phyloP scores from a whole-genome alignment of 176 grass and related monocot genomes.

The Aechmea fasciata region DNA sequence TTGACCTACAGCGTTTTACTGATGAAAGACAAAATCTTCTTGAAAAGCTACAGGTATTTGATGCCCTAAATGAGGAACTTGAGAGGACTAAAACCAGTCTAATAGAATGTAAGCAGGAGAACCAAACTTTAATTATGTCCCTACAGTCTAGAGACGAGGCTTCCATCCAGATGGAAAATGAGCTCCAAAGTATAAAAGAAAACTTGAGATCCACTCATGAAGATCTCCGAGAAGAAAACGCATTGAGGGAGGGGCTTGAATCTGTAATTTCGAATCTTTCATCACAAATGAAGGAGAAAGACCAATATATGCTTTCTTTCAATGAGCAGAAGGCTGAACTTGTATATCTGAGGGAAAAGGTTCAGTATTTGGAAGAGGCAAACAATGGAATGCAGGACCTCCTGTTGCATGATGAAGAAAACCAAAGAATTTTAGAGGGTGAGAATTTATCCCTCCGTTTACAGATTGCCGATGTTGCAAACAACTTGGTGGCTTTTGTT shows the following conservation, averaged over 20 bases:
- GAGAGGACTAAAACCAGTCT: constrained; percentile 20
- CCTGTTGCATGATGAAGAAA: constrained; percentile 53
- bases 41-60: constrained; percentile 21
- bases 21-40: constrained; percentile 25
- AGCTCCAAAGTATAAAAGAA: constrained; percentile 36
- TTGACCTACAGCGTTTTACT: constrained; percentile 34
- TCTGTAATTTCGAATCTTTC: constrained; percentile 47
- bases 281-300: constrained; percentile 57
- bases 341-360: constrained; percentile 34
- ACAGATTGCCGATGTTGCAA: constrained; percentile 41
- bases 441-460: constrained; percentile 32
- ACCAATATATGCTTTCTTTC: constrained; percentile 56
- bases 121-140: constrained; percentile 26
- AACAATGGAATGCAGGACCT: constrained; percentile 62
- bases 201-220: constrained; percentile 11
- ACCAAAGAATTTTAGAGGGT: constrained; percentile 31
- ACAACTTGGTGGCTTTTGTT: constrained; percentile 38
- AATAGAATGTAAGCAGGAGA: constrained; percentile 22
- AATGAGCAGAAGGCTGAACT: constrained; percentile 54
- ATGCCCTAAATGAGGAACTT: constrained; percentile 16
- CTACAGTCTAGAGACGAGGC: constrained; percentile 50
- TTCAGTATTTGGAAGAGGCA: constrained; percentile 44
- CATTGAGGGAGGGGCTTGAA: constrained; percentile 52
- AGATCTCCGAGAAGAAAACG: constrained; percentile 37
- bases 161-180: constrained; percentile 62